Evolutionary conservation across 2,329 filamentous ascomycete genomes (phyloP), one percentile per base, ranked within the genome.

Genomic region (Tympanopsis confertula): DNA sequence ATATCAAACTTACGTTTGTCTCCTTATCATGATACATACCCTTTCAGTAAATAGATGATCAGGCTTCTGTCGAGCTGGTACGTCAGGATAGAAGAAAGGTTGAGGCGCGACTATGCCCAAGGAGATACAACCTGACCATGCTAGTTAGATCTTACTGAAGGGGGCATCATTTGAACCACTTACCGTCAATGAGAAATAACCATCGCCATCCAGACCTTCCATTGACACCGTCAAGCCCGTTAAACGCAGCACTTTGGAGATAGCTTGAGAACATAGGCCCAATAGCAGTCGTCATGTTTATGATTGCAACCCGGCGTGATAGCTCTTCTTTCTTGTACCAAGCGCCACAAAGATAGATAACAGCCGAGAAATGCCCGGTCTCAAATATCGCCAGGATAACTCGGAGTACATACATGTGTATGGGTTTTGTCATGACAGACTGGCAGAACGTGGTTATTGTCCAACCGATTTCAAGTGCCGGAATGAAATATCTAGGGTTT

Each of bases 231-330:
- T n/a, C n/a, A n/a, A n/a, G n/a, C n/a, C n/a, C n/a, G n/a, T n/a
- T n/a, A n/a, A n/a, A n/a, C n/a, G n/a, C 40, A 0, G 50, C 55
- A 1, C 56, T 52, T 46, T 58, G 56, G 0, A 59, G 45, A 19
- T 59, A 58, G 1, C 52, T 48, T 14, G 45, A 43, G 15, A 49
- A 46, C 41, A 49, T 49, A 12, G 51, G 50, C 0, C 50, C 56
- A 0, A 54, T 43, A 4, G 30, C 29, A 3, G 42, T 30, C 5
- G 42, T 39, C 7, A 15, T 22, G 28, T 44, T 35, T 20, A 42
- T 26, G 18, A 44, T 44, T 19, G 37, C 42, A 7, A 44, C 35
- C 4, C 42, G 36, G 40, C 42, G 19, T 5, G n/a, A 13, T 22
- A 29, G 17, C 14, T 44, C 42, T 2, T 15, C 28, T 12, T 44